Evolutionary conservation across 805 yeast genomes (phyloP).

Genomic region (Osmozyma mogii): DNA sequence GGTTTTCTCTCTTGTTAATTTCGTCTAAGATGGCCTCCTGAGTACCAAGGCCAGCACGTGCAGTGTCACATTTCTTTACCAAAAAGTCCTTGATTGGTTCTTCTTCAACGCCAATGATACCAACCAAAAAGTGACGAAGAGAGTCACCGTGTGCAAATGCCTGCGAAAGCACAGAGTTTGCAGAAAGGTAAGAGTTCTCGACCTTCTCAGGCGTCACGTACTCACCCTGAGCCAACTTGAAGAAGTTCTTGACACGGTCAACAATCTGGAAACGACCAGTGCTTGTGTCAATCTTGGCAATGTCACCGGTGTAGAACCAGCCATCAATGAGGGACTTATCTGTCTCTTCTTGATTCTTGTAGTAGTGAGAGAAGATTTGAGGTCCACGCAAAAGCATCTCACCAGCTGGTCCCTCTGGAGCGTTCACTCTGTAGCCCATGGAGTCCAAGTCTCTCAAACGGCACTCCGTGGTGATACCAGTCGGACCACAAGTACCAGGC

Average conservation of each 20-base stretch:
- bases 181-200: conserved; percentile 53
- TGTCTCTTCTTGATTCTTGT: conserved; percentile 20
- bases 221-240: conserved; percentile 47
- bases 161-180: conserved; percentile 44
- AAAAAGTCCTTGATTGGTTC: conserved; percentile 16
- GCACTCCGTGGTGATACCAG: conserved; percentile 13
- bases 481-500: conserved; percentile 20
- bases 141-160: conserved; percentile 61
- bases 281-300: conserved; percentile 40
- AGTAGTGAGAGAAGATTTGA: conserved; percentile 18
- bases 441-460: conserved; percentile 17
- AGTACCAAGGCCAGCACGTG: conserved; percentile 8
- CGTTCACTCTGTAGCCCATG: conserved; percentile 16
- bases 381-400: conserved; percentile 21
- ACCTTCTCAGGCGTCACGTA: conserved; percentile 72
- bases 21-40: conserved; percentile 9
- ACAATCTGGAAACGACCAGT: conserved; percentile 47
- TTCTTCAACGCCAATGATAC: conserved; percentile 53
- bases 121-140: conserved; percentile 47
- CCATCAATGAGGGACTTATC: conserved; percentile 14
- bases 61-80: conserved; percentile 7
- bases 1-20: conserved; percentile 12
- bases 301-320: conserved; percentile 24
- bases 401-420: conserved; percentile 21
- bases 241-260: conserved; percentile 74